Evolutionary conservation across 192 early-diverging fungal genomes (phyloP).

Genomic region (Geranomyces michiganensis): DNA sequence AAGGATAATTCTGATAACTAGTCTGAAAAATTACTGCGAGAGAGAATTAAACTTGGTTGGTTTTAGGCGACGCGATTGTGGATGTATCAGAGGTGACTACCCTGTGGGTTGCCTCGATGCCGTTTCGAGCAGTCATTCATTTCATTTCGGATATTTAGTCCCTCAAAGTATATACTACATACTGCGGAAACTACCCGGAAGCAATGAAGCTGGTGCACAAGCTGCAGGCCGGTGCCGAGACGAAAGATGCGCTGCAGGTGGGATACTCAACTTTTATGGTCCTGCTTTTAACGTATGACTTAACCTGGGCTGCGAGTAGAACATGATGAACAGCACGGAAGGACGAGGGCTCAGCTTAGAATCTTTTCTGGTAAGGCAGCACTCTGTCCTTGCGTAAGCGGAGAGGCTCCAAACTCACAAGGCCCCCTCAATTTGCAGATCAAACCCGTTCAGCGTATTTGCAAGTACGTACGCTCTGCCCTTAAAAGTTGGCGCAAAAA

Average conservation of each 20-base stretch:
- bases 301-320: slow-evolving; percentile 28
- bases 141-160: slow-evolving; percentile 25
- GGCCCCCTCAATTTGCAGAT: no score
- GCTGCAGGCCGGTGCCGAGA: slow-evolving; percentile 36
- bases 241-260: slow-evolving; percentile 40
- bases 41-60: not conserved
- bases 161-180: slow-evolving; percentile 50
- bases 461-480: slow-evolving; percentile 48
- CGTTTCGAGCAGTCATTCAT: not conserved
- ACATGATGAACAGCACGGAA: slow-evolving; percentile 49
- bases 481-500: not conserved
- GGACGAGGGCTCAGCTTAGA: slow-evolving; percentile 57
- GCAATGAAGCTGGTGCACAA: slow-evolving; percentile 56
- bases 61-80: slow-evolving; percentile 32
- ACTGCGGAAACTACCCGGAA: slow-evolving; percentile 56
- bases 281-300: not conserved
- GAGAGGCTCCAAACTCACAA: no score
- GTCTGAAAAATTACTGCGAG: not conserved
- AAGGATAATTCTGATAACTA: not conserved
- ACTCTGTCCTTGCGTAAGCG: no score
- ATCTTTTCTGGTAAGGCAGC: slow-evolving; percentile 51
- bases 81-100: slow-evolving; percentile 38
- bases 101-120: not conserved
- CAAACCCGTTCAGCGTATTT: slow-evolving; percentile 63
- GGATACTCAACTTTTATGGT: not conserved